These are phyloP conservation scores for Rubia tinctorum DNA, from an alignment of 305 asterid genomes.

Conservation along the genomic window DNA sequence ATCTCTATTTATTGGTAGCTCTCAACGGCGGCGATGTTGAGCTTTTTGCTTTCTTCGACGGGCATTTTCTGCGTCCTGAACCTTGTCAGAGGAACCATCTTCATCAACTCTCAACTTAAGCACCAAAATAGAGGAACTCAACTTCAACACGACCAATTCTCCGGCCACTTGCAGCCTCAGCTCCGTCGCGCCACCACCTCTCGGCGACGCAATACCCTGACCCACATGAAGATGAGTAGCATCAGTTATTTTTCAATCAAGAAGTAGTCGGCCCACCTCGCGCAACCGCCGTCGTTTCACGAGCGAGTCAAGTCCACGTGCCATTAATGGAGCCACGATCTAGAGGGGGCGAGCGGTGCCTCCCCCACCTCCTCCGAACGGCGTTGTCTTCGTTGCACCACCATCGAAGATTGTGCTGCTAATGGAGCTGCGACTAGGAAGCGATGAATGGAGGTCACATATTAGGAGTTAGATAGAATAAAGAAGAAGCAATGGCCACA, in stretches of 20 bases:
- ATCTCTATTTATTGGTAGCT: neutral
- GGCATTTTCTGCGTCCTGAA: conserved; percentile 58
- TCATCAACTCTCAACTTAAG: conserved; percentile 34
- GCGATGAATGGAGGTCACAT: too few species aligned
- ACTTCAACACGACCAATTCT: neutral
- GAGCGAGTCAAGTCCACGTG: neutral
- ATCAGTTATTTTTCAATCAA: neutral
- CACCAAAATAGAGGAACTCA: conserved; percentile 9
- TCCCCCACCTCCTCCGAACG: too few species aligned
- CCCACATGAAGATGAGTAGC: neutral
- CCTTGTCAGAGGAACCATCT: conserved; percentile 48
- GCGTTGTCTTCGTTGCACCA: too few species aligned
- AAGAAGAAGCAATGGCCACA: too few species aligned
- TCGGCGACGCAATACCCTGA: neutral
- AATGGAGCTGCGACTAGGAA: too few species aligned
- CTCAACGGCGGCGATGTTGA: conserved; percentile 11
- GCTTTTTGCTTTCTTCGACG: conserved; percentile 43
- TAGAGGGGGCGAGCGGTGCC: too few species aligned
- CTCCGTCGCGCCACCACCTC: neutral
- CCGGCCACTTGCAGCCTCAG: neutral
- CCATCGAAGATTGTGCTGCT: too few species aligned
- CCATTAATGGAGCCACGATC: too few species aligned
- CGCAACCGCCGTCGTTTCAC: neutral
- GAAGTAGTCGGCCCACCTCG: neutral
- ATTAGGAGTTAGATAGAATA: too few species aligned